Evolutionary conservation across 2,329 filamentous ascomycete species (phyloP), one percentile per base, ranked within the genome.

Genomic region (Colletotrichum sp.): DNA sequence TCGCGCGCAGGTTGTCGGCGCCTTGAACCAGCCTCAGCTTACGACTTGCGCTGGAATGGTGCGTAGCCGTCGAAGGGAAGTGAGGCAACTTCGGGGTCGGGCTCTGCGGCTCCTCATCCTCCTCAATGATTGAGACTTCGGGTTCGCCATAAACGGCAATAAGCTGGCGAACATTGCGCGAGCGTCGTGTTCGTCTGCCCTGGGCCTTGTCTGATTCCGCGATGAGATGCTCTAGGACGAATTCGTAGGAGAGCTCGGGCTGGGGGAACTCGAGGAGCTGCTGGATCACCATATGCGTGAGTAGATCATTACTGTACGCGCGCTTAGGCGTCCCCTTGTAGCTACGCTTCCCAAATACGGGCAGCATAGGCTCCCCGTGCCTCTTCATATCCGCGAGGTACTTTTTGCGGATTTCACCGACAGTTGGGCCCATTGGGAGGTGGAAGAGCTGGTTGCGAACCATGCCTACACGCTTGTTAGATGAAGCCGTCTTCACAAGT

Each of bases 1-100:
- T 73, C 9, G 71, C 21, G 8, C 68, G 67, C 1, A 73, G 27
- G 3, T 24, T 70, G 11, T 34, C 64, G 5, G 61, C 70, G 2
- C 70, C 73, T 38, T 61, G 61, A 3, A 68, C 47, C 11, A 76
- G 24, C 3, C 66, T 70, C 3, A 27, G 62, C 66, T 67, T 66
- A 18, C 75, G 66, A 16, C 63, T 73, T 5, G 66, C 66, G 16
- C 61, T 69, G 0, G 75, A 76, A 3, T 66, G 69, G 16, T 75
- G 73, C 6, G 73, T 73, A 8, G 75, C 75, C 29, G 69, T 66
- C 11, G 75, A 75, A 6, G 72, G 69, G 47, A 73, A 73, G 55
- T 51, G 71, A 1, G 71, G 71, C 38, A 73, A 24, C 62, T 71
- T 71, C 18, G 54, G 61, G 1, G 71, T 71, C 9, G 71, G 71